Conservation (phyloP, 78 protist species). For the Dictyostelium discoideum region DNA sequence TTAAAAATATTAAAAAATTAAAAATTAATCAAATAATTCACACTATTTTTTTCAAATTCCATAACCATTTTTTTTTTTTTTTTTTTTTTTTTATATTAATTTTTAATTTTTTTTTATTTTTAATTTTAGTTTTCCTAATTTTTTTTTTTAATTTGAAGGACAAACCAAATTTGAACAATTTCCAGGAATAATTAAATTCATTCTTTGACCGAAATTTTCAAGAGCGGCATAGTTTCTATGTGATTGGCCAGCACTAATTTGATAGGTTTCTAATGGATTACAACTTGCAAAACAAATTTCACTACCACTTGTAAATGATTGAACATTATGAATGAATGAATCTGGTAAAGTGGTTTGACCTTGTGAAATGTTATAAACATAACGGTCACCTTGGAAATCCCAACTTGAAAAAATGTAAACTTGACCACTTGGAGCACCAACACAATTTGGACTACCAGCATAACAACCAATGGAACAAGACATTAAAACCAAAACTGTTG, state of each 20-base stretch:
- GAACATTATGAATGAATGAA: neutral
- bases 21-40: no score
- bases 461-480: neutral
- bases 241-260: neutral
- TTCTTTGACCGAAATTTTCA: neutral
- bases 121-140: no score
- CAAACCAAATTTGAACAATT: neutral
- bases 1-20: no score
- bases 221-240: neutral
- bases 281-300: neutral
- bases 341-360: neutral
- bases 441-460: neutral
- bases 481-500: neutral
- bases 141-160: neutral
- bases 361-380: neutral
- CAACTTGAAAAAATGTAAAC: neutral
- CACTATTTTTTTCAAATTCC: no score
- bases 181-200: neutral
- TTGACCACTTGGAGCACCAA: slow-evolving; percentile 1
- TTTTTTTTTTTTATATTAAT: no score
- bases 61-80: neutral
- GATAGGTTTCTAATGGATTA: neutral
- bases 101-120: no score
- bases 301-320: neutral
- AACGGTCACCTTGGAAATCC: slow-evolving; percentile 6